Conservation (phyloP, 495 filamentous ascomycete genomes). For the Neurospora cerealis region DNA sequence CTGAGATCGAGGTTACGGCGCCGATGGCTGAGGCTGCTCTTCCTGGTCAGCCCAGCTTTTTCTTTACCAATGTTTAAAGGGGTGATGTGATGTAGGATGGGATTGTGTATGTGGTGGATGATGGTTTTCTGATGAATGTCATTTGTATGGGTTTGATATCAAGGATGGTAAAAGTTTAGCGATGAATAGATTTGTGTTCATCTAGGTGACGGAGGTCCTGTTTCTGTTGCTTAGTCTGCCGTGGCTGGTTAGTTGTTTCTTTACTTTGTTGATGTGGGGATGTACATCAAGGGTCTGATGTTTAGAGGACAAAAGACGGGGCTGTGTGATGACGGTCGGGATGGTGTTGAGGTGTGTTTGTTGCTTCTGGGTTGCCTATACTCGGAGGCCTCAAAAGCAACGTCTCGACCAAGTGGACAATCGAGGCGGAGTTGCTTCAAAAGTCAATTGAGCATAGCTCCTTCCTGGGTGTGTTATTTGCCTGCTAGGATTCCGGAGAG, state of each 20-base stretch:
- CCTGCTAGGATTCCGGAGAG: not conserved
- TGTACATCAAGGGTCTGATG: not conserved
- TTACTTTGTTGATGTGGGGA: not conserved
- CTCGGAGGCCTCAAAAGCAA: not conserved
- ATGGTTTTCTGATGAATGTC: not conserved
- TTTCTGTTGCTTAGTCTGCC: not conserved
- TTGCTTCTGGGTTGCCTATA: not conserved
- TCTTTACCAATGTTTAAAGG: slow-evolving; percentile 58
- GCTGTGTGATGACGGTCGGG: not conserved
- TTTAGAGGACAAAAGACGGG: not conserved
- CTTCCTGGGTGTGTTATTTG: not conserved
- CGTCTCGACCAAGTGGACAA: not conserved
- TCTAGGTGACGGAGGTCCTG: not conserved
- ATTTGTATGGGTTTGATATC: not conserved
- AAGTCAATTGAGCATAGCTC: not conserved
- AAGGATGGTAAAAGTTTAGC: not conserved
- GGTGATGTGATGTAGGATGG: not conserved
- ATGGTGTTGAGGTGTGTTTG: not conserved
- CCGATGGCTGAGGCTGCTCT: slow-evolving; percentile 57
- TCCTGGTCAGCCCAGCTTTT: slow-evolving; percentile 70
- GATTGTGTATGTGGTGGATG: not conserved
- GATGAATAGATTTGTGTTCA: not conserved
- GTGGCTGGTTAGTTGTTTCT: not conserved
- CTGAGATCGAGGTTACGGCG: slow-evolving; percentile 46
- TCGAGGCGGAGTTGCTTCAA: not conserved